Evolutionary conservation across 2,329 filamentous ascomycete genomes (phyloP).

Genomic region (Aschersonia sp.): DNA sequence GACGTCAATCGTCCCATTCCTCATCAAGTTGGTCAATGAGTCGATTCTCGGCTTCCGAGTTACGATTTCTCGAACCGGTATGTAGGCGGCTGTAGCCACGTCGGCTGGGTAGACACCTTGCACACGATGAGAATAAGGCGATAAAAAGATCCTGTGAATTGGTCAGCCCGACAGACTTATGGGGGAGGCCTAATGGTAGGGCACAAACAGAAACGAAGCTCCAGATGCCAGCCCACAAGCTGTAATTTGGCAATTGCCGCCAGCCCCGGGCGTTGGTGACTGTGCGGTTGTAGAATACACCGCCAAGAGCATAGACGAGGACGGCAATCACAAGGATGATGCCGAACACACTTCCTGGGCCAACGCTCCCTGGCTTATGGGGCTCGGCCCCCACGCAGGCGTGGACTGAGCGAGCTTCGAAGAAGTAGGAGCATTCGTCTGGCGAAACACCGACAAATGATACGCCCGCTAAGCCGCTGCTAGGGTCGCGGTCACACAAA

Average conservation of each 20-base stretch:
- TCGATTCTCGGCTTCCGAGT: slow-evolving; percentile 73
- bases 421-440: slow-evolving; percentile 90
- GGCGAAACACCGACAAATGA: slow-evolving; percentile 74
- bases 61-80: slow-evolving; percentile 32
- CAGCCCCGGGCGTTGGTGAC: slow-evolving; percentile 90
- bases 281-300: slow-evolving; percentile 88
- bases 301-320: slow-evolving; percentile 78
- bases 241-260: slow-evolving; percentile 90
- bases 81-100: slow-evolving; percentile 55
- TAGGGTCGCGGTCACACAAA: slow-evolving; percentile 75
- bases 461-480: slow-evolving; percentile 50
- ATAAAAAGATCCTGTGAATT: slow-evolving; percentile 45
- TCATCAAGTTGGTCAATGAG: slow-evolving; percentile 93
- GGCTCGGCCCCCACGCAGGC: slow-evolving; percentile 59
- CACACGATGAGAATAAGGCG: slow-evolving; percentile 55
- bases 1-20: slow-evolving; percentile 70
- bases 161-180: not conserved
- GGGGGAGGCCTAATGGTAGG: not conserved
- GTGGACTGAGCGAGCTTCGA: slow-evolving; percentile 75
- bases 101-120: slow-evolving; percentile 47
- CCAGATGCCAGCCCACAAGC: slow-evolving; percentile 78
- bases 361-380: slow-evolving; percentile 56
- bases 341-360: slow-evolving; percentile 67
- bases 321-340: slow-evolving; percentile 69
- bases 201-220: slow-evolving; percentile 57